Percentiles rank a stretch among this genome's conserved stretches.
Evolutionary conservation across 805 yeast genomes (phyloP).

Genomic region (Starmerella sp.): DNA sequence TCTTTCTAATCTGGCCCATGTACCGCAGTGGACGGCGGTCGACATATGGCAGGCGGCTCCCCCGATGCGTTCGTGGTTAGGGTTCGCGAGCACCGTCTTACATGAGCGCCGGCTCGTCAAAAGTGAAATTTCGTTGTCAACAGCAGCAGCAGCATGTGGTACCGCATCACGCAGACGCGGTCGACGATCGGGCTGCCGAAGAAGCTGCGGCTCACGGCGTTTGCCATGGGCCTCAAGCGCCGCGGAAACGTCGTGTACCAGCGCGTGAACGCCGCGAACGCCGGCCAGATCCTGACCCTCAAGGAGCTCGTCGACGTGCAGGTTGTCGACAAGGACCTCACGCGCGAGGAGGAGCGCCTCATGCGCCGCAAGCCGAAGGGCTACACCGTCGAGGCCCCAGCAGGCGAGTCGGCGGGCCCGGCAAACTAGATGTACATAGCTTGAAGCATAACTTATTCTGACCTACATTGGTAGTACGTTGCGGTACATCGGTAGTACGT

Average conservation of each 20-base stretch:
- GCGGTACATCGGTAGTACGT: no score
- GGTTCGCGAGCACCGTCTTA: not conserved
- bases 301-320: conserved; percentile 82
- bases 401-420: not conserved
- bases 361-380: conserved; percentile 27
- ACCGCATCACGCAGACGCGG: conserved; percentile 57
- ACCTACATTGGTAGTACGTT: not conserved
- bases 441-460: not conserved
- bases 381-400: conserved; percentile 23
- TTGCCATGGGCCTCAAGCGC: conserved; percentile 60
- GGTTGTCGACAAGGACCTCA: conserved; percentile 44
- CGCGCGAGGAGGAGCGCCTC: conserved; percentile 36
- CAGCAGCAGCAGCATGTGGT: conserved; percentile 19
- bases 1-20: no score
- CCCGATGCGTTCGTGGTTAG: no score
- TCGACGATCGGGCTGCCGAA: conserved; percentile 82
- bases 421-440: not conserved
- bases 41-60: no score
- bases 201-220: conserved; percentile 49
- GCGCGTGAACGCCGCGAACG: conserved; percentile 61
- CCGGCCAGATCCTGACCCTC: conserved; percentile 71
- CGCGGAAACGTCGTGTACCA: conserved; percentile 69
- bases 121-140: conserved; percentile 7
- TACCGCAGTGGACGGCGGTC: not conserved
- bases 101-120: not conserved